phyloP scores from a whole-genome alignment of 2,329 filamentous ascomycete genomes.

The Beauveria medogensis region DNA sequence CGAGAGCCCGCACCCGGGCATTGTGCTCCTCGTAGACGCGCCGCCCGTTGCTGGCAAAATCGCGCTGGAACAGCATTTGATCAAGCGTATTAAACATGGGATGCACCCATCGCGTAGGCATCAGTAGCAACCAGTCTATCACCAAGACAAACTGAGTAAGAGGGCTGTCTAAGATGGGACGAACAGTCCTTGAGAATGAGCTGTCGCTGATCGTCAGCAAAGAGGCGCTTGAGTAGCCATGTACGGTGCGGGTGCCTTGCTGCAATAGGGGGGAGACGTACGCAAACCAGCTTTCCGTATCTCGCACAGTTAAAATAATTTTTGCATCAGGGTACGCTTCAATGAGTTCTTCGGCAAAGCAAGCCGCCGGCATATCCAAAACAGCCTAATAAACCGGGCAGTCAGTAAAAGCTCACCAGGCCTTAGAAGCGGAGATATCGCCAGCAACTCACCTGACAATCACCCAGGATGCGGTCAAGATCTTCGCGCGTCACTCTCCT shows the following conservation, averaged over 20 bases:
- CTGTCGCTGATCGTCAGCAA: background rate
- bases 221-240: background rate
- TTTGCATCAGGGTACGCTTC: conserved; percentile 8
- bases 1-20: conserved; percentile 11
- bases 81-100: background rate
- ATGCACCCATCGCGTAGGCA: conserved; percentile 1
- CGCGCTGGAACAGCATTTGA: background rate
- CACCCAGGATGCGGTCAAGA: background rate
- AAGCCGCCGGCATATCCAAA: conserved; percentile 5
- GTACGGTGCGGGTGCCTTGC: background rate
- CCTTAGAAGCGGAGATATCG: too few species aligned
- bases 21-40: conserved; percentile 9
- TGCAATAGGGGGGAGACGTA: background rate
- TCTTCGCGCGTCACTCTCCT: background rate
- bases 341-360: conserved; percentile 1
- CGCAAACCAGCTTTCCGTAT: conserved; percentile 6
- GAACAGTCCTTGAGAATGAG: background rate
- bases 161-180: background rate
- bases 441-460: background rate
- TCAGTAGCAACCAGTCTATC: background rate
- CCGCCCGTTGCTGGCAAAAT: background rate
- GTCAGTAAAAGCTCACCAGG: background rate
- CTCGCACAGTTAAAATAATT: conserved; percentile 1
- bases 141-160: background rate
- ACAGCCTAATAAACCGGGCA: background rate